Evolutionary conservation across 768 basidiomycete genomes (phyloP).

Genomic region (Plicaturopsis crispa): DNA sequence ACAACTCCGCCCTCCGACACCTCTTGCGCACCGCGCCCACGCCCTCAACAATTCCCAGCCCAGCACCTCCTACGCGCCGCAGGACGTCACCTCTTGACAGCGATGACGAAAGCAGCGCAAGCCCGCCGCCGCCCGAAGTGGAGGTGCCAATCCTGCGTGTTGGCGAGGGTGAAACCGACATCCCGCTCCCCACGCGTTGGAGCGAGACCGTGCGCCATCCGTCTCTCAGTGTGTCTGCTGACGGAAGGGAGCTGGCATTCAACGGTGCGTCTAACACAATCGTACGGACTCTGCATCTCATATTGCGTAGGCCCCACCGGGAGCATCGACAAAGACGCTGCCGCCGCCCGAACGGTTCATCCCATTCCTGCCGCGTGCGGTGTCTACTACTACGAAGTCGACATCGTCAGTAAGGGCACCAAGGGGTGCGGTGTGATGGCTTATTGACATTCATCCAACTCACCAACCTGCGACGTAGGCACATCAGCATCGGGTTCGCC

Average conservation of each 20-base stretch:
- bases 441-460: slow-evolving; percentile 6
- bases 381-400: slow-evolving; percentile 92
- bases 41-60: slow-evolving; percentile 29
- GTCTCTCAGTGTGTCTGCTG: slow-evolving; percentile 51
- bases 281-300: slow-evolving; percentile 7
- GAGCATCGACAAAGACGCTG: slow-evolving; percentile 74
- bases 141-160: slow-evolving; percentile 9
- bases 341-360: slow-evolving; percentile 69
- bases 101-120: slow-evolving; percentile 57
- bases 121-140: slow-evolving; percentile 32
- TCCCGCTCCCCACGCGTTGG: slow-evolving; percentile 74
- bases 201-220: slow-evolving; percentile 58
- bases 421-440: slow-evolving; percentile 66
- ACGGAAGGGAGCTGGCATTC: slow-evolving; percentile 70
- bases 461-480: slow-evolving; percentile 32
- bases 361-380: slow-evolving; percentile 83
- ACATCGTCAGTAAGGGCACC: slow-evolving; percentile 70
- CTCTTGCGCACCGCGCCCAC: slow-evolving; percentile 47
- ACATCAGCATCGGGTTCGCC: slow-evolving; percentile 82
- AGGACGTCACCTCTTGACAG: slow-evolving; percentile 41
- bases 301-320: slow-evolving; percentile 38
- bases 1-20: slow-evolving; percentile 67
- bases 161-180: slow-evolving; percentile 3
- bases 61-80: slow-evolving; percentile 30
- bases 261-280: slow-evolving; percentile 39